These are phyloP conservation scores for Wickerhamomyces sydowiorum DNA, from an alignment of 805 yeast species.

Conservation along the genomic window DNA sequence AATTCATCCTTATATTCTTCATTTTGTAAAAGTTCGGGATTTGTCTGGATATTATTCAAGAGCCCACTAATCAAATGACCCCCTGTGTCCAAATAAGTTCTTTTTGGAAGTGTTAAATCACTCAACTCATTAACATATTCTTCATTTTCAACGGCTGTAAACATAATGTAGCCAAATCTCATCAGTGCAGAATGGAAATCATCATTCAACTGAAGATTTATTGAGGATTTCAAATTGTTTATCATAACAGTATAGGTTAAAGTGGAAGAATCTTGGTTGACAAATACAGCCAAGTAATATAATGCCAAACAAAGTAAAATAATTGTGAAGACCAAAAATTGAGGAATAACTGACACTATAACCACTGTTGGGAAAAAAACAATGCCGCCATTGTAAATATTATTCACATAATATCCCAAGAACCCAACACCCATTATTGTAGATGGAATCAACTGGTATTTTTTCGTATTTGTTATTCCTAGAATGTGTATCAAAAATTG, in stretches of 20 bases:
- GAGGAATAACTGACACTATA: constrained; percentile 60
- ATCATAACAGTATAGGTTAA: constrained; percentile 30
- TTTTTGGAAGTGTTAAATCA: constrained; percentile 37
- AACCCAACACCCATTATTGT: constrained; percentile 51
- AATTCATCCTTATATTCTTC: background rate
- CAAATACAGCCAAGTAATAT: constrained; percentile 51
- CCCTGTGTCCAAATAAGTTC: constrained; percentile 48
- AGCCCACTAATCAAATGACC: constrained; percentile 17
- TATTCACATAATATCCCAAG: constrained; percentile 38
- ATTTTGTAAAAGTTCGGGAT: constrained; percentile 12
- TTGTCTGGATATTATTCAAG: constrained; percentile 19
- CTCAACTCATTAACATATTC: constrained; percentile 59
- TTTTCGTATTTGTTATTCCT: constrained; percentile 46
- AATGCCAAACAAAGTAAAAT: constrained; percentile 46
- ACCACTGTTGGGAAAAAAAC: constrained; percentile 49
- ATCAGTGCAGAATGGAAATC: constrained; percentile 62
- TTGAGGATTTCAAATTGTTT: constrained; percentile 32
- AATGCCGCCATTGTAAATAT: constrained; percentile 35
- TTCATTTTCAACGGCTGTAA: constrained; percentile 62
- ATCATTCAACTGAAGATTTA: constrained; percentile 37
- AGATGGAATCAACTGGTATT: constrained; percentile 59
- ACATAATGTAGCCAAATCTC: constrained; percentile 55
- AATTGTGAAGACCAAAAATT: constrained; percentile 46
- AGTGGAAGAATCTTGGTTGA: constrained; percentile 38
- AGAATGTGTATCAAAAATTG: constrained; percentile 61